Evolutionary conservation across 164 flowering plant species (phyloP), one percentile per base, ranked within the genome.

Genomic region (Berberis vulgaris): DNA sequence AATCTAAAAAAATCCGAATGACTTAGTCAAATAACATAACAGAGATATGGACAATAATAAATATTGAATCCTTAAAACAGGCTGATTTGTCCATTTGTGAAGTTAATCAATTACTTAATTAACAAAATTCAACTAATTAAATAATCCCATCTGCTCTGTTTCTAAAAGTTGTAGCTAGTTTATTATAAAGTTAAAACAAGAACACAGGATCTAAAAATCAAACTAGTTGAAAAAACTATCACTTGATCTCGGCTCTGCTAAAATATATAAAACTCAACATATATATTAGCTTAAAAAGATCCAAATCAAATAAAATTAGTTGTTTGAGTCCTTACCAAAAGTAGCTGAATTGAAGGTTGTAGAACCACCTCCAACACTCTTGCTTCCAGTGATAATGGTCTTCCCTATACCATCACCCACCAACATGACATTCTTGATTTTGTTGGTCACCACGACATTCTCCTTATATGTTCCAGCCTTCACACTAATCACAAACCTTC

Each of bases 361-460:
- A 50, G 82, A 58, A 41, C 89, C 92, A 5, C 88, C 92, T 4
- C 76, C 83, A 4, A 83, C 90, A 60, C 92, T 90, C 61, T 58
- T 82, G 67, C 86, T 85, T 2, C 97, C 93, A 7, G 96, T 86
- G 49, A 91, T 71, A 7, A 88, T 77, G 7, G 97, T 91, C 73
- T 67, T 81, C 7, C 87, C 86, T 0, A 80, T 82, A 0, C 96
- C 93, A 71, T 88, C 97, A 3, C 97, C 97, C 39, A 80, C 72
- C 56, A 91, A 47, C 69, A 74, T 56, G 5, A 77, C 68, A 45
- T 77, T 73, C 11, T 38, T 54, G 44, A 53, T 59, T 1, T 26
- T n/a, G 43, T 52, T 7, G 4, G 67, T 50, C 38, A 77, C 53
- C 1, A 43, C 55, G 9, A 68, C n/a, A 10, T 45, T 67, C 64